A percentile compares a stretch with the other conserved stretches of the same genome.
phyloP scores from a whole-genome alignment of 495 filamentous ascomycete genomes.

The Hypoxylon perforatum region DNA sequence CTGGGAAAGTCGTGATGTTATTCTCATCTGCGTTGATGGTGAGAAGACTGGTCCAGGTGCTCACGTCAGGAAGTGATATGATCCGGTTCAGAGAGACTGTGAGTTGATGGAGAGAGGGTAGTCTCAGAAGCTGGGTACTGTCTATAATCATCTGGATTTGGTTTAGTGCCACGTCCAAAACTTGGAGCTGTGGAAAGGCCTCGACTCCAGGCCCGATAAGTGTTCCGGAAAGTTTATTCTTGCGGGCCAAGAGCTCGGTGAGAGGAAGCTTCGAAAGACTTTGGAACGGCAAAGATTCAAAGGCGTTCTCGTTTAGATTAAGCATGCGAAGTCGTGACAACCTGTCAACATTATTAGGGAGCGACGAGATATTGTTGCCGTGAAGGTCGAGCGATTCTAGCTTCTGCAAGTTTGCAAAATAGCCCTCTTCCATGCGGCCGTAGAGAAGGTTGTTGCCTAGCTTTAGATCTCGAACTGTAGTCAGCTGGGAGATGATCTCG shows the following conservation, averaged over 20 bases:
- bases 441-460: conserved; percentile 81
- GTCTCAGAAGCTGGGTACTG: conserved; percentile 37
- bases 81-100: conserved; percentile 82
- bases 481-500: conserved; percentile 76
- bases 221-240: conserved; percentile 79
- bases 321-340: conserved; percentile 75
- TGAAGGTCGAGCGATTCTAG: conserved; percentile 86
- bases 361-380: conserved; percentile 77
- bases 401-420: conserved; percentile 67
- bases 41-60: conserved; percentile 74
- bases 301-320: conserved; percentile 79
- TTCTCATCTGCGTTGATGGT: conserved; percentile 85
- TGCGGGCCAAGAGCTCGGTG: conserved; percentile 77
- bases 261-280: conserved; percentile 73
- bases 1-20: conserved; percentile 75
- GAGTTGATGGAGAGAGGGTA: conserved; percentile 80
- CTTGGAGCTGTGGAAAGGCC: conserved; percentile 70
- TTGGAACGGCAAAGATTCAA: conserved; percentile 75
- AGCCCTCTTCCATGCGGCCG: conserved; percentile 66
- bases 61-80: conserved; percentile 73
- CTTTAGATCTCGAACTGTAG: conserved; percentile 78
- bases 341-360: conserved; percentile 75
- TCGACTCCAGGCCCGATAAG: conserved; percentile 72
- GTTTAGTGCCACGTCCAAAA: conserved; percentile 81
- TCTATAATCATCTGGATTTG: conserved; percentile 55